Conservation (phyloP, 1,284 basidiomycete species). For the Leucoagaricus sp. region DNA sequence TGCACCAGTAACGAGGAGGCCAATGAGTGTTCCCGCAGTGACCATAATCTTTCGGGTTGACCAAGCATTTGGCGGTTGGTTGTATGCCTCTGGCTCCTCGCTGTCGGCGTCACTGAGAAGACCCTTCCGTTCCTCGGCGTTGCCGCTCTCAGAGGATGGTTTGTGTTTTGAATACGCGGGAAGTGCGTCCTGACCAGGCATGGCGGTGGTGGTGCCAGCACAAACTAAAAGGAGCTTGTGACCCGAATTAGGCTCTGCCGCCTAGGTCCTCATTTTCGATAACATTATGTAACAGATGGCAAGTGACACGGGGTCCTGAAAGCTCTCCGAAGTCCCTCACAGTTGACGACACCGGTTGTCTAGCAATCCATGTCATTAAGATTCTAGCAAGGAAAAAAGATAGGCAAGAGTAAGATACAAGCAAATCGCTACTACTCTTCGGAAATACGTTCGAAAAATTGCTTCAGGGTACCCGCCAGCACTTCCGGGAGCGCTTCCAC, state of each 20-base stretch:
- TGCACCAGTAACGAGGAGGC: constrained; percentile 44
- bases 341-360: too few species aligned
- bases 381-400: too few species aligned
- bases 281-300: not conserved
- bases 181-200: not conserved
- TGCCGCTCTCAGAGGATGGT: not conserved
- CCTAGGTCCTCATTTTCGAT: not conserved
- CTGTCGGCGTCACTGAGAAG: constrained; percentile 18
- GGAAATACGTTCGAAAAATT: constrained; percentile 85
- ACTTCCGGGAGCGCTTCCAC: constrained; percentile 94
- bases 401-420: too few species aligned
- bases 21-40: constrained; percentile 39
- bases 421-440: constrained; percentile 66
- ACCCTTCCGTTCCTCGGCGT: constrained; percentile 19
- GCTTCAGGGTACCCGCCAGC: constrained; percentile 87
- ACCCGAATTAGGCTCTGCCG: not conserved
- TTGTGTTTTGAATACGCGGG: constrained; percentile 4
- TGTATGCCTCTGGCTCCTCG: constrained; percentile 3
- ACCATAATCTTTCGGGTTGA: constrained; percentile 37
- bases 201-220: constrained; percentile 2
- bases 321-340: too few species aligned
- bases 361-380: too few species aligned
- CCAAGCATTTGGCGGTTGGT: constrained; percentile 25
- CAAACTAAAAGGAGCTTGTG: not conserved
- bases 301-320: too few species aligned